Evolutionary conservation across 148 eudicot genomes (phyloP), one percentile per base, ranked within the genome.

Genomic region (Fagopyrum tataricum): DNA sequence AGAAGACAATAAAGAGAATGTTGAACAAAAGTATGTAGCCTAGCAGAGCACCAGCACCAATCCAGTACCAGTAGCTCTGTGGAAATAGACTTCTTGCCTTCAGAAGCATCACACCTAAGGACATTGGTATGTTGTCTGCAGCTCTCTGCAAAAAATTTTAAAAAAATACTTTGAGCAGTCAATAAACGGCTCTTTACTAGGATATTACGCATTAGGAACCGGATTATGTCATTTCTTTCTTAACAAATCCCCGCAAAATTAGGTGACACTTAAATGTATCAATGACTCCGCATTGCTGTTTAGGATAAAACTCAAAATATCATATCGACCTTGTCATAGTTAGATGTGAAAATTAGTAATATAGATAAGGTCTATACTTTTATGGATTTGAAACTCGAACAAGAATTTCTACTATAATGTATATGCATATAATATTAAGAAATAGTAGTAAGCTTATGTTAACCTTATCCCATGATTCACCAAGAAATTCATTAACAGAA

Each of bases 391-490:
- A 23, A 59, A 39, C 66, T 9, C 24, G 17, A 23, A 24, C 37
- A 24, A 59, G 39, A 10, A 15, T 59, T 7, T 20, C 58, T 52
- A 52, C 58, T 21, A 17, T 21, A 17, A 52, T 17, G 7, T 49
- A 49, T 49, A 14, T 49, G 55, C 55, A 49, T 6, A 17, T 17
- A 7, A 52, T 52, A 52, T 4, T 7, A 20, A 56, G 62, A 61
- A 55, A 66, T 40, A 7, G 21, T 13, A 49, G n/a, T 24, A 49
- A 69, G n/a, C 42, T 48, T 64, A 48, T 43, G 55, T 58, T 31
- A 82, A 92, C 99, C 94, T 88, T 95, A 75, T 84, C 81, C 99
- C 99, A 96, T 62, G 94, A 86, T 72, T 87, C 85, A 47, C 99
- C 94, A 24, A 83, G 90, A 77, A 96, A 96, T 81, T 96, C 99